Evolutionary conservation across 148 eudicot species (phyloP), one percentile per base, ranked within the genome.

Genomic region (Rheum nobile): DNA sequence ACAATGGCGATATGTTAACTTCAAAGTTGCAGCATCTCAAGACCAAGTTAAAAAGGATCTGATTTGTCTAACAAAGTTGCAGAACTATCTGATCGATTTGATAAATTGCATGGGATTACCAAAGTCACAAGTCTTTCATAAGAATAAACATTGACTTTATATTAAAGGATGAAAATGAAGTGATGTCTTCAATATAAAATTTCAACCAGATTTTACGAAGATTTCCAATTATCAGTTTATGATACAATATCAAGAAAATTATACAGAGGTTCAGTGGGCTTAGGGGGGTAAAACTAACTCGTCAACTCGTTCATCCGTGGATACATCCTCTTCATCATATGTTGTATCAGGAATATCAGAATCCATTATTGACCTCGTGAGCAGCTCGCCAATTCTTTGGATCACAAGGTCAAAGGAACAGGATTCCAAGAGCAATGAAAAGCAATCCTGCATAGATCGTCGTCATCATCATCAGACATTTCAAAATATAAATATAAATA

Each of bases 331-430:
- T 17, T 85, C 78, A 59, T 79, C 73, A 55, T 75, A 55, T 22
- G 76, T 24, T 8, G 77, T 77, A 75, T 79, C 84, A 63, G 77
- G 34, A 70, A 48, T 69, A 28, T 84, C 86, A 11, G 80, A 42
- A 52, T 48, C 91, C 88, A 85, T 87, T 42, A 8, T 65, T 34
- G 2, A 34, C 17, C 70, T 28, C 34, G 67, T 61, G 34, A 28
- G 35, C 34, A 61, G 37, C 67, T 31, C 39, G 1, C 70, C 41
- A 17, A 65, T 65, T 65, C 39, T 65, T 34, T 3, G 22, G 21
- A 32, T 17, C 38, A 65, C 39, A 32, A 32, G 39, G 22, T 34
- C 70, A 31, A 65, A 32, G 19, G 16, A 11, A 57, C 65, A 57
- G 32, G 65, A 24, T 22, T 57, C 65, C 16, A 12, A 24, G 4